Percentiles rank a stretch among this genome's conserved stretches.
phyloP scores from a whole-genome alignment of 2,329 filamentous ascomycete genomes.

The Diaporthe aspalathi region DNA sequence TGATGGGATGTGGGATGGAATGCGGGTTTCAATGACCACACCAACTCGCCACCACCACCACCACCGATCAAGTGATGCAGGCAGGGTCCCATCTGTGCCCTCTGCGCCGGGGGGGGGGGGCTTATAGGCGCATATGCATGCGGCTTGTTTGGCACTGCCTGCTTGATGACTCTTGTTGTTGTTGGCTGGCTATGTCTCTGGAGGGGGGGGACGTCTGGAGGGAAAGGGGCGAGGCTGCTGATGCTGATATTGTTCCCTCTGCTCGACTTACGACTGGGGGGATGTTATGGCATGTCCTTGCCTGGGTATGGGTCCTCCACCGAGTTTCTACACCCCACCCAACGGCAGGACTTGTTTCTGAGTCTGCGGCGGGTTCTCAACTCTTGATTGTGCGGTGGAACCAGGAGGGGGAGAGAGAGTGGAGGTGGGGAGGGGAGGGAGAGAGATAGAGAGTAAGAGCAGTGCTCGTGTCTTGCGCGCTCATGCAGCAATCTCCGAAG shows the following conservation, averaged over 20 bases:
- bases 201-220: background rate
- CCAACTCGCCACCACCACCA: no score
- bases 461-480: background rate
- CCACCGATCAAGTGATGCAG: background rate
- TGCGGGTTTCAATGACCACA: background rate
- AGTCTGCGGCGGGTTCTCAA: background rate
- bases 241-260: background rate
- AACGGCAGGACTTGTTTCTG: background rate
- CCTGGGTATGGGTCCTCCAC: background rate
- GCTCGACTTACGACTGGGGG: background rate
- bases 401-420: background rate
- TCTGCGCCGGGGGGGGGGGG: background rate
- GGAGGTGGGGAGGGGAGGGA: no score
- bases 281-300: background rate
- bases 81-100: background rate
- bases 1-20: background rate
- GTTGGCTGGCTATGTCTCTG: background rate
- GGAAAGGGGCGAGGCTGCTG: background rate
- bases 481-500: conserved; percentile 7
- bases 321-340: background rate
- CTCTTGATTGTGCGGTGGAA: background rate
- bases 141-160: background rate
- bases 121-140: background rate
- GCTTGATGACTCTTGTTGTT: background rate
- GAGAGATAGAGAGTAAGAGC: background rate